phyloP scores from a whole-genome alignment of 2,329 filamentous ascomycete genomes.

The Fusarium newnesense region DNA sequence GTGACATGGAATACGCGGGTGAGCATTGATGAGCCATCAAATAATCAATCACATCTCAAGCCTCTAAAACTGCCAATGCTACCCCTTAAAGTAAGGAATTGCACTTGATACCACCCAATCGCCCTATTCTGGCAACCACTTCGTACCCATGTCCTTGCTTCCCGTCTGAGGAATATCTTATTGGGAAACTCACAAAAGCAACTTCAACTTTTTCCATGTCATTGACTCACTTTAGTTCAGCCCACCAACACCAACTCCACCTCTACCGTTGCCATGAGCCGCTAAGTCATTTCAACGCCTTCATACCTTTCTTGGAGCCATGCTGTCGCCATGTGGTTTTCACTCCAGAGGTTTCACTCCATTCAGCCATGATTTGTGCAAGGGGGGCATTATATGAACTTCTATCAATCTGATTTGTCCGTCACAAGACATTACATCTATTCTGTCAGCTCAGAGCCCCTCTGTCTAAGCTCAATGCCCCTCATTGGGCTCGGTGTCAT shows the following conservation, averaged over 20 bases:
- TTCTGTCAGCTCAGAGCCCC: not conserved
- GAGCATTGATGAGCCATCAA: not conserved
- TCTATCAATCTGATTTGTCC: not conserved
- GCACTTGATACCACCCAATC: constrained; percentile 19
- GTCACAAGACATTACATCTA: not conserved
- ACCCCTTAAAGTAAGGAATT: constrained; percentile 23
- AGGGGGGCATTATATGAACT: not conserved
- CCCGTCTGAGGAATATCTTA: constrained; percentile 12
- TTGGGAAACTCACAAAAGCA: constrained; percentile 20
- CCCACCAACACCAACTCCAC: not conserved
- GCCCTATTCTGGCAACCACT: constrained; percentile 19
- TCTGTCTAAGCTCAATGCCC: constrained; percentile 4
- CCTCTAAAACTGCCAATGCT: not conserved
- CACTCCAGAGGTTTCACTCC: not conserved
- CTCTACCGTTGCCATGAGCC: not conserved
- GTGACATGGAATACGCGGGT: not conserved
- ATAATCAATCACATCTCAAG: not conserved
- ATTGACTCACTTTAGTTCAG: constrained; percentile 3
- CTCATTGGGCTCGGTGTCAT: not conserved
- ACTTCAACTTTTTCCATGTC: constrained; percentile 4
- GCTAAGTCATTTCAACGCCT: not conserved
- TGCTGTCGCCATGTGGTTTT: constrained; percentile 11
- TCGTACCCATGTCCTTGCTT: constrained; percentile 43
- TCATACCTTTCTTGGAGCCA: not conserved
- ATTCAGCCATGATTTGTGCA: not conserved